Percentiles rank a stretch among this genome's conserved stretches.
Evolutionary conservation across 2,329 filamentous ascomycete genomes (phyloP).

Genomic region (Pseudogymnoascus sp.): DNA sequence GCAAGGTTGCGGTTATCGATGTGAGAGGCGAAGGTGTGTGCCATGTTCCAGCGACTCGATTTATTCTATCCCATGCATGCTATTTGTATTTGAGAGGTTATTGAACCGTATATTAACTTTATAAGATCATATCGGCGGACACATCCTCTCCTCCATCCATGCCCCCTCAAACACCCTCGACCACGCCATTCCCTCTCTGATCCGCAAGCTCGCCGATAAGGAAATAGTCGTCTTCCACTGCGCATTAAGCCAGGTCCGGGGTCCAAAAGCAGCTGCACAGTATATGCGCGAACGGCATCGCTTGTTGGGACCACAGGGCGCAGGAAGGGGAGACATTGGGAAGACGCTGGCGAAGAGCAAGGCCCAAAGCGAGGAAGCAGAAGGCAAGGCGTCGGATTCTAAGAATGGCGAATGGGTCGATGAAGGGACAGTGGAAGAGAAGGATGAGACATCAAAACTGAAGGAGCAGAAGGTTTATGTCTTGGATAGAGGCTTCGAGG

Average conservation of each 20-base stretch:
- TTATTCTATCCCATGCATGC: neutral
- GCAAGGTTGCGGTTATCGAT: conserved; percentile 65
- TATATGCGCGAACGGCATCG: conserved; percentile 67
- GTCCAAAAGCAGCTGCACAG: conserved; percentile 71
- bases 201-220: conserved; percentile 67
- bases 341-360: conserved; percentile 18
- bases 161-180: conserved; percentile 68
- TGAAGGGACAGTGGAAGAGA: conserved; percentile 17
- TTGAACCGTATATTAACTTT: neutral
- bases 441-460: conserved; percentile 20
- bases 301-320: conserved; percentile 25
- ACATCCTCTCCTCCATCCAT: conserved; percentile 72
- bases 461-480: conserved; percentile 66
- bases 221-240: conserved; percentile 91
- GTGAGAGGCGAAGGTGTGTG: conserved; percentile 71
- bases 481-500: conserved; percentile 73
- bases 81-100: neutral
- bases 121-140: conserved; percentile 79
- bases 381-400: conserved; percentile 28
- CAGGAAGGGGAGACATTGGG: conserved; percentile 15
- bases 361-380: conserved; percentile 21
- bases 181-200: conserved; percentile 69
- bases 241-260: conserved; percentile 81
- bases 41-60: neutral
- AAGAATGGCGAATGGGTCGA: conserved; percentile 26